Base-by-base conservation (phyloP, 208 protist genomes). In the Vickermania ingenoplastis region DNA sequence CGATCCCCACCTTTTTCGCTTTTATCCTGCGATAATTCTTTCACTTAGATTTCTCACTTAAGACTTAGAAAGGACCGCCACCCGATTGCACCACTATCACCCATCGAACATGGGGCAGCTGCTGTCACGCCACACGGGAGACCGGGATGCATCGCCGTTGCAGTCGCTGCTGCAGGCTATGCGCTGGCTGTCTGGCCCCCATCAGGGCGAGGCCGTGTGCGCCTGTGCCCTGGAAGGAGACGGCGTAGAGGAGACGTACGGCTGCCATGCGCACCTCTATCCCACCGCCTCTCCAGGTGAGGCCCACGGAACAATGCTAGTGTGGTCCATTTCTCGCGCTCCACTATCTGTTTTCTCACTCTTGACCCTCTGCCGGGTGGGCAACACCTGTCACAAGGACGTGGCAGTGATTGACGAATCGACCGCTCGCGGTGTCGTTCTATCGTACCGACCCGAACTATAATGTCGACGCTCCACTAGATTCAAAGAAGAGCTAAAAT, bases 191-290 rank as follows among this genome's bases (percentile, higher is more conserved):
- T n/a, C n/a, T n/a, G n/a, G n/a, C n/a, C n/a, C n/a, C n/a, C n/a
- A n/a, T n/a, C n/a, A n/a, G n/a, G n/a, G n/a, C n/a, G n/a, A n/a
- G n/a, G n/a, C n/a, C n/a, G n/a, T n/a, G n/a, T n/a, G n/a, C n/a
- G n/a, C n/a, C n/a, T n/a, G 63, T 50, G 70, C 79, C 3, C 31
- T 73, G 4, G 61, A 68, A 5, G 81, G 75, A n/a, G 31, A 53
- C 11, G 45, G 54, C 2, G 83, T 85, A 26, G 57, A 53, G 48
- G 52, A 41, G 11, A 65, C 67, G 14, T 94, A 94, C 56, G 87
- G 83, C 27, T 86, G 73, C 51, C 87, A 91, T 56, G 71, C 75
- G 36, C 83, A 91, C 48, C 22, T 79, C 21, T 94, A 94, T 66
- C 58, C 62, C 25, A 79, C 77, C 2, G 31, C 59, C 0, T 67